phyloP scores from a whole-genome alignment of 768 basidiomycete genomes.

The Rhizopogon roseolus region DNA sequence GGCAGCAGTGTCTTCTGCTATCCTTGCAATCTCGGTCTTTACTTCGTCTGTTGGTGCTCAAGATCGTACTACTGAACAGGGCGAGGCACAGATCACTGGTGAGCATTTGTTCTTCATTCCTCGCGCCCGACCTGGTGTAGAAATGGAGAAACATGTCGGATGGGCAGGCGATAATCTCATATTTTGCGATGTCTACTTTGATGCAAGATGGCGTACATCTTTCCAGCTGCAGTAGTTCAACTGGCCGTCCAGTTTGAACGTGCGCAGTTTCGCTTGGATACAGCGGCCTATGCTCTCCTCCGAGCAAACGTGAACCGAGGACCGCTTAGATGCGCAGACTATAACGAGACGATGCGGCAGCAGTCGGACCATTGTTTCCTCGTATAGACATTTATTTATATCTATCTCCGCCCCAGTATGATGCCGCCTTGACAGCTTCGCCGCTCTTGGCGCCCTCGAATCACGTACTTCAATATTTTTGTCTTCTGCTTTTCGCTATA shows the following conservation, averaged over 20 bases:
- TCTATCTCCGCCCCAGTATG: background rate
- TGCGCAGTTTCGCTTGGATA: background rate
- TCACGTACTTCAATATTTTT: background rate
- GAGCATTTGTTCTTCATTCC: conserved; percentile 1
- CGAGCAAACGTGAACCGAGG: background rate
- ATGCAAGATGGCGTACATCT: too few relatives aligned
- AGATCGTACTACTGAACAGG: conserved; percentile 29
- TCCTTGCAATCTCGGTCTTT: conserved; percentile 5
- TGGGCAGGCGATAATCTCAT: background rate
- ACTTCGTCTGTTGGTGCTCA: conserved; percentile 9
- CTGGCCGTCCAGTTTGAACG: background rate
- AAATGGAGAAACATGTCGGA: too few relatives aligned
- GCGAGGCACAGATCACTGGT: conserved; percentile 35
- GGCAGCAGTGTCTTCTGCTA: background rate
- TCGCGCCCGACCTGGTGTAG: too few relatives aligned
- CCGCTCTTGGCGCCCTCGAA: background rate
- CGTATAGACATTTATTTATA: background rate
- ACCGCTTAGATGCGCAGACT: background rate
- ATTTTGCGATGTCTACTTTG: background rate
- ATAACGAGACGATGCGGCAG: background rate
- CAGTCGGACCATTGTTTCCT: background rate
- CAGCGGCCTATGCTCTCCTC: background rate
- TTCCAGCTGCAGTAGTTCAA: background rate
- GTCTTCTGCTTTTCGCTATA: too few relatives aligned
- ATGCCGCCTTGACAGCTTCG: background rate